Evolutionary conservation across 805 yeast species (phyloP).

Genomic region (Kuraishia borneana): DNA sequence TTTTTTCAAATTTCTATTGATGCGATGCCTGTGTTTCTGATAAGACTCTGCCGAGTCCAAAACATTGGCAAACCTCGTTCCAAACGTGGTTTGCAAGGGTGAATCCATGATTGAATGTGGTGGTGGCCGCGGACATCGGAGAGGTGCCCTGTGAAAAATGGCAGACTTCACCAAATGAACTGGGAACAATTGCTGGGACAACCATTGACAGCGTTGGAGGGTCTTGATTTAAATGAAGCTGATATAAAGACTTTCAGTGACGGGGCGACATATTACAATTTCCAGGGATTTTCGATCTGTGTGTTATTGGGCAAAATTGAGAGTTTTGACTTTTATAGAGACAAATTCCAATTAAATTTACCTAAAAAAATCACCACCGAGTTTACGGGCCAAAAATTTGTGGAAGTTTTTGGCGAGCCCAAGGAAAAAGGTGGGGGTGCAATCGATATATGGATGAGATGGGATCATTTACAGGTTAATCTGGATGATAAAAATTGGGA

Average conservation of each 20-base stretch:
- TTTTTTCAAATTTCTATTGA: constrained; percentile 48
- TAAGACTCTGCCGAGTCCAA: constrained; percentile 61
- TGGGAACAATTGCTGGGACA: too few relatives aligned
- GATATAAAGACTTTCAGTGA: background rate
- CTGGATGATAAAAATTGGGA: constrained; percentile 24
- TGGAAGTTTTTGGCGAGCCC: constrained; percentile 26
- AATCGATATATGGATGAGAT: constrained; percentile 29
- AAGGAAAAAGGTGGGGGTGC: constrained; percentile 29
- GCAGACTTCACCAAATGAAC: too few relatives aligned
- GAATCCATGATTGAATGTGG: constrained; percentile 22
- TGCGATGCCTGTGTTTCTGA: constrained; percentile 51
- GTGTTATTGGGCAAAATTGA: constrained; percentile 12
- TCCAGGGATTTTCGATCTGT: constrained; percentile 8
- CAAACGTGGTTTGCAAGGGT: constrained; percentile 35
- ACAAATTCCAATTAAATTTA: constrained; percentile 1
- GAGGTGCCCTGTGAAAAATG: too few relatives aligned
- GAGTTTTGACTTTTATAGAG: constrained; percentile 21
- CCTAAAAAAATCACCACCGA: constrained; percentile 10
- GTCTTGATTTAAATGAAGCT: background rate
- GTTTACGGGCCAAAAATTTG: constrained; percentile 17
- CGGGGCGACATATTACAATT: constrained; percentile 10
- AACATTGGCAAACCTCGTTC: constrained; percentile 50
- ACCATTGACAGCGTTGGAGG: too few relatives aligned
- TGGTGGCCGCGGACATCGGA: too few relatives aligned
- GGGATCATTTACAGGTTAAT: constrained; percentile 23